Evolutionary conservation across 495 filamentous ascomycete genomes (phyloP).

Genomic region (Trichoderma orchidacearum): DNA sequence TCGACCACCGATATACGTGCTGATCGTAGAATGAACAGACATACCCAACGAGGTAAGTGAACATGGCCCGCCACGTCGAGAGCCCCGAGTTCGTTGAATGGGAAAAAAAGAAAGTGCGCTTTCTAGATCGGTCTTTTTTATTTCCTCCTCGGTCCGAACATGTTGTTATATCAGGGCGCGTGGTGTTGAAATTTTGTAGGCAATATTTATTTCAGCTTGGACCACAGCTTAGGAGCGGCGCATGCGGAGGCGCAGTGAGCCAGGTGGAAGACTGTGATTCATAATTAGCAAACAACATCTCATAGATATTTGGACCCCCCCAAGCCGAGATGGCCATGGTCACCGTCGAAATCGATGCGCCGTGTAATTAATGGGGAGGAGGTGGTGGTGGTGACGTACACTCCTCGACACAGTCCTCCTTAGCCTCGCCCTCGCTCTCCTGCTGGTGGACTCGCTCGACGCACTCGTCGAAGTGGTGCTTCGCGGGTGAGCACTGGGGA

Average conservation of each 20-base stretch:
- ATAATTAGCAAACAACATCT: not conserved
- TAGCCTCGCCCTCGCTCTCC: conserved; percentile 39
- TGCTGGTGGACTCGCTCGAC: conserved; percentile 75
- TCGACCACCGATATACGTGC: not conserved
- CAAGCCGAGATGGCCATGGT: not conserved
- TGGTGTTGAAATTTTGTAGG: not conserved
- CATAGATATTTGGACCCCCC: not conserved
- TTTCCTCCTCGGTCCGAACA: not conserved
- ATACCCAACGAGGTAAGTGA: not conserved
- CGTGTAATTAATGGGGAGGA: not conserved
- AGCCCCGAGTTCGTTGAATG: too few species aligned
- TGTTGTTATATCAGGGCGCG: not conserved
- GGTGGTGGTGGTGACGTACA: conserved; percentile 48
- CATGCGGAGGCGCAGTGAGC: conserved; percentile 83
- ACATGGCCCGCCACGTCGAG: not conserved
- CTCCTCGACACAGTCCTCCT: conserved; percentile 97
- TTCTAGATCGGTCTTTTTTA: not conserved
- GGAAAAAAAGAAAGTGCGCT: too few species aligned
- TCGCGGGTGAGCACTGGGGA: conserved; percentile 67
- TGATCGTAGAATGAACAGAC: not conserved
- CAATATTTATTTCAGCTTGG: conserved; percentile 75
- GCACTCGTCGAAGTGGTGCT: conserved; percentile 98
- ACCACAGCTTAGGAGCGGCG: conserved; percentile 91
- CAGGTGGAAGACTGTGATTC: conserved; percentile 79
- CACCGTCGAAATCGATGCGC: not conserved